Conservation (phyloP, 257 asterid species). For the Solanum corneliomulleri region DNA sequence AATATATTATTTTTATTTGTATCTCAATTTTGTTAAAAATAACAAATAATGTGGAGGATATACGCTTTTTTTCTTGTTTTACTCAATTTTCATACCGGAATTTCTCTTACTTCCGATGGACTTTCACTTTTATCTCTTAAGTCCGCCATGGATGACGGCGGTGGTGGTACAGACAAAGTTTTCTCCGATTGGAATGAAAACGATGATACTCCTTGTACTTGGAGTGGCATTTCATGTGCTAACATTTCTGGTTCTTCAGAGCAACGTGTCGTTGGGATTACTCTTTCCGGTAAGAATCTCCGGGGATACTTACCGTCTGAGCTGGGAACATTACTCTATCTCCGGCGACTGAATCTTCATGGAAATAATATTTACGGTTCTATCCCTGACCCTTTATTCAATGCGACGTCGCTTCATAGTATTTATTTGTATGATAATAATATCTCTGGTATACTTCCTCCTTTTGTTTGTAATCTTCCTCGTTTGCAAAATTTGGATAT, state of each 20-base stretch:
- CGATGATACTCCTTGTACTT: constrained; percentile 66
- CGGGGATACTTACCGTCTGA: constrained; percentile 88
- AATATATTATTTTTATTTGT: too few species aligned
- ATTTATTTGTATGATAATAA: constrained; percentile 69
- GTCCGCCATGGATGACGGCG: constrained; percentile 52
- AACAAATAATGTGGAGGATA: constrained; percentile 2
- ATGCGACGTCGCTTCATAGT: constrained; percentile 82
- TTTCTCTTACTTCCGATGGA: constrained; percentile 55
- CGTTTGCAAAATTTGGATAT: constrained; percentile 73
- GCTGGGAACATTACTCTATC: constrained; percentile 61
- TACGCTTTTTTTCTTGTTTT: constrained; percentile 9
- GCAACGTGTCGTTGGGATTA: constrained; percentile 69
- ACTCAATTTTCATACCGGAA: constrained; percentile 10
- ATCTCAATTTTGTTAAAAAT: neutral
- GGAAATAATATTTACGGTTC: constrained; percentile 71
- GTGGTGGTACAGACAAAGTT: constrained; percentile 16
- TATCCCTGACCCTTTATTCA: constrained; percentile 72
- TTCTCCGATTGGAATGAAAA: constrained; percentile 70
- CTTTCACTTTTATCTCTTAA: constrained; percentile 64
- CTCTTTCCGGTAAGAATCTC: constrained; percentile 57
- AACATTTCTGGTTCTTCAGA: constrained; percentile 51
- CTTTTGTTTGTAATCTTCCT: constrained; percentile 59
- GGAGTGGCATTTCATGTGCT: constrained; percentile 85
- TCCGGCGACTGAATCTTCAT: constrained; percentile 82
- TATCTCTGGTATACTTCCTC: constrained; percentile 68